Base-by-base conservation (phyloP, 1,284 basidiomycete genomes). In the Neonothopanus nambi region DNA sequence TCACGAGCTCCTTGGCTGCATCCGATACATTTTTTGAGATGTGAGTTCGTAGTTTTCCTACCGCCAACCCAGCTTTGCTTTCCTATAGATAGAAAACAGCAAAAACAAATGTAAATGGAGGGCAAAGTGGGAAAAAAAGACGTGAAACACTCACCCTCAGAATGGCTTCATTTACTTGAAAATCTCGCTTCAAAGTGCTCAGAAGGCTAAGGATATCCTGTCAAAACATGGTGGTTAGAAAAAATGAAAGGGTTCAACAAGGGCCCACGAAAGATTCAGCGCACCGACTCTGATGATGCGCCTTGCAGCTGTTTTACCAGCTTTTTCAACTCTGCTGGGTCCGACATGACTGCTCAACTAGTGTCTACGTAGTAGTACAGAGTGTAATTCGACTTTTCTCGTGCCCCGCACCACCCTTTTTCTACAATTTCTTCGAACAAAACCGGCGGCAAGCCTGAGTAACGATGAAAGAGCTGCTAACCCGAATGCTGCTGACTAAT, bases 1-100 rank as follows among this genome's bases (percentile, higher is more conserved):
- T 92, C 43, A 98, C 95, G 33, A 98, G 79, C 61, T 95, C 93
- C 69, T 98, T 98, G 12, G 96, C 93, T 3, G 93, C 75, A 54
- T 92, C 87, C 2, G 91, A 70, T 3, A 98, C 84, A 18, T 83
- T 79, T 63, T 89, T 88, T 17, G 84, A 78, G 0, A 81, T 70
- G 67, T 94, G 84, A 26, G 81, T 79, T 42, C 95, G 84, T 23
- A 98, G 77, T 74, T 97, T 98, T 47, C 94, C 95, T 2, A 98
- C 91, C 0, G 93, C 91, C 11, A 97, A 77, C 55, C 95, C 95
- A 3, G 91, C 92, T 73, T 92, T 94, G 64, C 92, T 94, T 69
- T 93, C 91, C 91, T 93, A 64, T 33, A 48, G 53, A 21, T 45
- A 40, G 45, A 58, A 28, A 33, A 13, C 3, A 3, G 57, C 49